phyloP scores from a whole-genome alignment of 148 eudicot species.

The Vaccinium macrocarpon region DNA sequence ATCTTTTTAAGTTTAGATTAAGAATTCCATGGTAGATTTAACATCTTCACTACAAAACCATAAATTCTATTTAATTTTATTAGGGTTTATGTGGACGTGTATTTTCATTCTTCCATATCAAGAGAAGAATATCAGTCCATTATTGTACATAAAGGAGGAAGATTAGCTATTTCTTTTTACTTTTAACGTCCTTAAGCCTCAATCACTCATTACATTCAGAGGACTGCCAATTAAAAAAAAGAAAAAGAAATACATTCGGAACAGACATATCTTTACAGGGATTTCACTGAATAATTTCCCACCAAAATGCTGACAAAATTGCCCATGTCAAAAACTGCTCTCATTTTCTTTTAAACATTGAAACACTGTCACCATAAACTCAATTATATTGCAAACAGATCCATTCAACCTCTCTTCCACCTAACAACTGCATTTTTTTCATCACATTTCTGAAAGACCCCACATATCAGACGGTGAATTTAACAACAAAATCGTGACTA shows the following conservation, averaged over 20 bases:
- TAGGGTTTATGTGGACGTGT: too few species aligned
- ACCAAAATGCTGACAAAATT: neutral
- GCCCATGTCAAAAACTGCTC: neutral
- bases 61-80: neutral
- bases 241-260: too few species aligned
- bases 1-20: too few species aligned
- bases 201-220: neutral
- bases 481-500: neutral
- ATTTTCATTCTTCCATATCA: constrained; percentile 1
- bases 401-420: neutral
- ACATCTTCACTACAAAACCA: neutral
- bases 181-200: neutral
- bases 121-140: neutral
- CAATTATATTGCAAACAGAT: neutral
- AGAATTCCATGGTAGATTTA: neutral
- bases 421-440: neutral
- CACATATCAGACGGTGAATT: too few species aligned
- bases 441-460: neutral
- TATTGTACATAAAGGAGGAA: neutral
- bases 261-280: neutral
- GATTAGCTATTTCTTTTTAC: neutral
- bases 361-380: neutral
- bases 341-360: neutral
- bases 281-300: neutral
- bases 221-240: too few species aligned